These are phyloP conservation scores for Cenchrus fungigraminus DNA, from an alignment of 176 grass and related monocot genomes.

Conservation along the genomic window DNA sequence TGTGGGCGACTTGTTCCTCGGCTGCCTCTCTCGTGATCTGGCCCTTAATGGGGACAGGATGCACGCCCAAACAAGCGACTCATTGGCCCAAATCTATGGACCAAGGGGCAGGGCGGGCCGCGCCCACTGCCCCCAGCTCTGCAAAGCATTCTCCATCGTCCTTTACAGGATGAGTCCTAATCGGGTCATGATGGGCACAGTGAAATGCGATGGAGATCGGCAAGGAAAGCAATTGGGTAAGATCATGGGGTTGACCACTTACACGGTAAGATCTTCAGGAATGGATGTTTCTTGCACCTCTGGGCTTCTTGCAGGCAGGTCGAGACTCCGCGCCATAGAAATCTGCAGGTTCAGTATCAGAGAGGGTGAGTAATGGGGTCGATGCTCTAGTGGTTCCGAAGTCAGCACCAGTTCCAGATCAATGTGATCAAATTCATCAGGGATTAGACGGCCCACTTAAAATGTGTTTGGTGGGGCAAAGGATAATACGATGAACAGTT, in stretches of 20 bases:
- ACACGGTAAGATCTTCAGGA: slow-evolving; percentile 29
- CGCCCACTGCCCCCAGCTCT: slow-evolving; percentile 46
- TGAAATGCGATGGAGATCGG: slow-evolving; percentile 13
- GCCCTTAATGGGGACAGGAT: slow-evolving; percentile 41
- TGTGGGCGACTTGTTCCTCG: slow-evolving; percentile 62
- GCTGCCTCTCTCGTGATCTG: slow-evolving; percentile 59
- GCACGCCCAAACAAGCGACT: slow-evolving; percentile 62
- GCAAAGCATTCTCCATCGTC: slow-evolving; percentile 6
- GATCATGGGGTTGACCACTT: slow-evolving; percentile 45
- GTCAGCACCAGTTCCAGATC: slow-evolving; percentile 11
- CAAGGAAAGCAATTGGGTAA: slow-evolving; percentile 12
- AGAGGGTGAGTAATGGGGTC: slow-evolving; percentile 24
- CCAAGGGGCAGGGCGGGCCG: slow-evolving; percentile 31
- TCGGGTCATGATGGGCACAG: slow-evolving; percentile 5
- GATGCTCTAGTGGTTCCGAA: background rate
- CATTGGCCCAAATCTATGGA: slow-evolving; percentile 35
- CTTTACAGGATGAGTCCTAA: slow-evolving; percentile 37
- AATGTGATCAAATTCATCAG: background rate
- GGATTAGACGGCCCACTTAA: background rate
- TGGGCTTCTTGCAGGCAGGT: slow-evolving; percentile 5
- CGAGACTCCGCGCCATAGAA: background rate
- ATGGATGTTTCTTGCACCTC: slow-evolving; percentile 40
- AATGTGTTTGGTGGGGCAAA: background rate
- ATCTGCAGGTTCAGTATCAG: slow-evolving; percentile 44
- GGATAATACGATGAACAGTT: background rate